Base-by-base conservation (phyloP, 2,329 filamentous ascomycete species). In the Phaeoacremonium minimum region DNA sequence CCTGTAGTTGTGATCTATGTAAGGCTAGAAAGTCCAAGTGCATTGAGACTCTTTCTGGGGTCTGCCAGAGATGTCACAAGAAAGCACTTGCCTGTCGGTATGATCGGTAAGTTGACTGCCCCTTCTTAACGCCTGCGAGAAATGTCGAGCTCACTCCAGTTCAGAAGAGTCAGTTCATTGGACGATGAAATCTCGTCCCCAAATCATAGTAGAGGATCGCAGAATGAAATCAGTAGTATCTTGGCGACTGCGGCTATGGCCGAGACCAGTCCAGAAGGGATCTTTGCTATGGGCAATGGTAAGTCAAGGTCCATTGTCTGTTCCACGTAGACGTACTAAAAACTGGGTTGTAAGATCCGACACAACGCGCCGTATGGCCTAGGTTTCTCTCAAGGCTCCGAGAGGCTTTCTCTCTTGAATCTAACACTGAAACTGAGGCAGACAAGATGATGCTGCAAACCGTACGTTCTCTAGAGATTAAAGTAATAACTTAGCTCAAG, bases 21-120 rank as follows among this genome's bases (percentile, higher is more conserved):
- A 62, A 62, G 37, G 44, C 48, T 6, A 44, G 58, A 15, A 61
- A 62, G 38, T 60, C 54, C 35, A 57, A 53, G 37, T 61, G 58
- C 29, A 50, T 61, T 19, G 53, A 56, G 39, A 47, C 40, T 0
- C 30, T 39, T 1, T 41, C 46, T 1, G 56, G 52, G 0, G 40
- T 40, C 11, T 62, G 55, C 28, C 44, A 55, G 15, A 44, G 57
- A 35, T 60, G 57, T 18, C 43, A 45, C 9, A 33, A 45, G 29
- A 47, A 43, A 18, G 49, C 50, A 2, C 32, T 50, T 15, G 20
- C 41, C 5, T 54, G 52, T 32, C 42, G 12, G 9, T 26, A 26
- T 26, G 22, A 26, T 26, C 30, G 36, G 40, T 37, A 35, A 7
- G 38, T 15, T n/a, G n/a, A n/a, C n/a, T n/a, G n/a, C n/a, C n/a